Evolutionary conservation across 2,329 filamentous ascomycete species (phyloP), one percentile per base, ranked within the genome.

Genomic region (Simplicillium sp.): DNA sequence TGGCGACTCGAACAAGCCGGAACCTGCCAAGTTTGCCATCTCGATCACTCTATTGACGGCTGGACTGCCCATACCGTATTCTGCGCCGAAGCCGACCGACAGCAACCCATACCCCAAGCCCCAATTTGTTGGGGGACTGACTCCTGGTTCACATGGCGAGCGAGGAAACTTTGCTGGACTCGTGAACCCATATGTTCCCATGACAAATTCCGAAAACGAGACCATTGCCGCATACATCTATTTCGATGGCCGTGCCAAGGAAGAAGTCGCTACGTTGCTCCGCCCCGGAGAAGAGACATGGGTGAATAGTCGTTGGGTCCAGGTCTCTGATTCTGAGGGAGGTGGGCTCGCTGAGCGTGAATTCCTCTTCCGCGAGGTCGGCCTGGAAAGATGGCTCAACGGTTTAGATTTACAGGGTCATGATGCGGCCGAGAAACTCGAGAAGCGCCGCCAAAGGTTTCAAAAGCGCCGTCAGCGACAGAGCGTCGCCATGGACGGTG

Each of bases 201-300:
- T 96, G 66, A 97, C 92, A 15, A 82, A 85, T 46, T 94, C 87
- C 28, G 83, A 87, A 42, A 95, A 96, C 62, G 92, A 98, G 67
- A 98, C 92, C 12, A 90, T 98, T 53, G 92, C 92, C 28, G 92
- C 90, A 31, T 98, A 98, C 62, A 97, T 98, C 52, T 98, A 98
- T 67, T 98, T 98, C 57, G 92, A 98, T 62, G 92, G 92, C 14
- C 75, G 92, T 47, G 77, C 78, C 45, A 98, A 98, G 61, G 92
- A 98, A 60, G 92, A 98, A 65, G 94, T 98, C 3, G 92, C 92
- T 39, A 98, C 92, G 11, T 69, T 98, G 43, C 70, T 98, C 39
- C 76, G 92, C 41, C 84, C 89, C 11, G 90, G 92, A 17, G 92
- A 97, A 59, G 92, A 98, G 65, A 98, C 92, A 2, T 98, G 92